These are phyloP conservation scores for Parascedosporium putredinis DNA, from an alignment of 2,329 filamentous ascomycete genomes.

Conservation along the genomic window DNA sequence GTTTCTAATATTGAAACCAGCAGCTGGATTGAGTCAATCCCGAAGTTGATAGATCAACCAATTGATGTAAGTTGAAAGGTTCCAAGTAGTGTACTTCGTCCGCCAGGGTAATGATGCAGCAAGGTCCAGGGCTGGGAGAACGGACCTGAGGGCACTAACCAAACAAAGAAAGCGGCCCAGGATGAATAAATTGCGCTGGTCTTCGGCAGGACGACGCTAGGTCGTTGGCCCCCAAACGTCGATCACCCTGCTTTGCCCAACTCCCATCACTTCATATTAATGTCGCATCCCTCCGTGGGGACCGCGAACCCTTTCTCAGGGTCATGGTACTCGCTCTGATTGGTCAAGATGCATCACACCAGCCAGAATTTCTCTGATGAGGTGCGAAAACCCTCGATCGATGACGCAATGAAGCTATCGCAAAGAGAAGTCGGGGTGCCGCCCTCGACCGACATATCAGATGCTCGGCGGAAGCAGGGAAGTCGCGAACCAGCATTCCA, in stretches of 20 bases:
- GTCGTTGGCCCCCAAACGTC: slow-evolving; percentile 2
- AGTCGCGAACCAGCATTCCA: too few species aligned
- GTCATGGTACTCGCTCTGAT: background rate
- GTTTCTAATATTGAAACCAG: too few species aligned
- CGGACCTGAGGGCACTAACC: too few species aligned
- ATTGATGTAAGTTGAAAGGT: too few species aligned
- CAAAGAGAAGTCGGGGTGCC: too few species aligned
- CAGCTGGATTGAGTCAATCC: too few species aligned
- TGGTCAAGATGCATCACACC: background rate
- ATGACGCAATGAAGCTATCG: background rate
- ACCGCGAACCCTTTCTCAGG: background rate
- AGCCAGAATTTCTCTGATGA: background rate
- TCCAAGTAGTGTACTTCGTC: background rate
- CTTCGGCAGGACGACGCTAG: background rate
- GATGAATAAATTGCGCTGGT: background rate
- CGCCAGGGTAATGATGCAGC: background rate
- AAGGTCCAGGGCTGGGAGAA: too few species aligned
- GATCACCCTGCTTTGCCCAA: slow-evolving; percentile 1
- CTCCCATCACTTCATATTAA: background rate
- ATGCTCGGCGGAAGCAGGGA: too few species aligned
- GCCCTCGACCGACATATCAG: too few species aligned
- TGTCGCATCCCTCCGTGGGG: background rate
- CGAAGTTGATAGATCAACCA: too few species aligned
- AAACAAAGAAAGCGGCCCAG: background rate
- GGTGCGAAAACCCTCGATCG: background rate